phyloP scores from a whole-genome alignment of 2,329 filamentous ascomycete species.

The Talaromyces sp. region DNA sequence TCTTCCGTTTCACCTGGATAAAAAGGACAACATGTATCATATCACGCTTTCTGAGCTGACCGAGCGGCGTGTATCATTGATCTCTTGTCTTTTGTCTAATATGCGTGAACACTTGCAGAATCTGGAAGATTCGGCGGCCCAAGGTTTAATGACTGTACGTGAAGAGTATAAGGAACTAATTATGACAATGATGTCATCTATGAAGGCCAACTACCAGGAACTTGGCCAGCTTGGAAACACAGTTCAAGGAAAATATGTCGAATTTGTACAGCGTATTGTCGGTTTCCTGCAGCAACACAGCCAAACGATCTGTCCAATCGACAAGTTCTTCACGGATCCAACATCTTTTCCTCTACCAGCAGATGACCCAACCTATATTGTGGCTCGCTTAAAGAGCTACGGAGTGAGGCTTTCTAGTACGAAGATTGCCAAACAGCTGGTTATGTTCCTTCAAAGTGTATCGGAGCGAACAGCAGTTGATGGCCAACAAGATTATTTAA shows the following conservation, averaged over 20 bases:
- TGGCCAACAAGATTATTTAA: slow-evolving; percentile 51
- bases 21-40: slow-evolving; percentile 32
- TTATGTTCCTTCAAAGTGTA: slow-evolving; percentile 54
- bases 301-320: slow-evolving; percentile 48
- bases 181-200: slow-evolving; percentile 52
- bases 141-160: slow-evolving; percentile 29
- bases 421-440: slow-evolving; percentile 49
- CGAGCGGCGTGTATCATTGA: slow-evolving; percentile 48
- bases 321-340: slow-evolving; percentile 57
- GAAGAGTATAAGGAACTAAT: slow-evolving; percentile 48
- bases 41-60: slow-evolving; percentile 50
- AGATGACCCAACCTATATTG: slow-evolving; percentile 56
- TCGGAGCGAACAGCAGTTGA: slow-evolving; percentile 54
- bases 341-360: slow-evolving; percentile 54
- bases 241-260: slow-evolving; percentile 50
- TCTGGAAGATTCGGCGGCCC: slow-evolving; percentile 25
- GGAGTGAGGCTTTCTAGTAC: slow-evolving; percentile 44
- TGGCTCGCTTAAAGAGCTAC: slow-evolving; percentile 56
- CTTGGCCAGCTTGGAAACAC: slow-evolving; percentile 32
- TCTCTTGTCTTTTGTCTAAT: slow-evolving; percentile 53
- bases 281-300: slow-evolving; percentile 57
- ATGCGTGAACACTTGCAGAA: slow-evolving; percentile 49
- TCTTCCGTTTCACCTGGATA: slow-evolving; percentile 48
- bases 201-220: slow-evolving; percentile 57
- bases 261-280: slow-evolving; percentile 56